Conservation (phyloP, 2,329 filamentous ascomycete species). For the Amylocarpus encephaloides region DNA sequence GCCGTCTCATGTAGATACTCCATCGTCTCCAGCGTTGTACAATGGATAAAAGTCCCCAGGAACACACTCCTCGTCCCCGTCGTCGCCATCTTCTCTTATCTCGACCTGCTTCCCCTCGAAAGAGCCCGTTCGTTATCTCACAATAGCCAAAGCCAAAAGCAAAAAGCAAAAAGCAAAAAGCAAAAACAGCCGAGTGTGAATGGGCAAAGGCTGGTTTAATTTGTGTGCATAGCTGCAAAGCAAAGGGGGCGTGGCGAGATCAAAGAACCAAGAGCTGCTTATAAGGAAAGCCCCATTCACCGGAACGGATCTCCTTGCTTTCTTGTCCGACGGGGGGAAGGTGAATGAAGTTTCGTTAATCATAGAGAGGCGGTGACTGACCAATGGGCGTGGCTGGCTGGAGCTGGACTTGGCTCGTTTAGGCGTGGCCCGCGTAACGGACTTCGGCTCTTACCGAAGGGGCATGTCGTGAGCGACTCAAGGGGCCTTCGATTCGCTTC, state of each 20-base stretch:
- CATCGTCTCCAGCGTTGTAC: slow-evolving; percentile 39
- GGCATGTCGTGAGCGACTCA: no score
- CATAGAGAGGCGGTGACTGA: not conserved
- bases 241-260: no score
- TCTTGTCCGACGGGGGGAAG: not conserved
- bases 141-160: not conserved
- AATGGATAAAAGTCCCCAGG: slow-evolving; percentile 57
- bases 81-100: not conserved
- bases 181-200: no score
- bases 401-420: not conserved
- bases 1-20: slow-evolving; percentile 41
- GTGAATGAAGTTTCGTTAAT: slow-evolving; percentile 1
- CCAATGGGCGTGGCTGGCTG: no score
- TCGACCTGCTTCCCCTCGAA: not conserved
- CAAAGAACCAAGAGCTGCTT: no score
- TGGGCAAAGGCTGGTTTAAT: no score
- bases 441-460: not conserved
- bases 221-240: no score
- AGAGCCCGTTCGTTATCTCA: not conserved
- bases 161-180: no score
- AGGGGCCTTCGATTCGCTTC: no score
- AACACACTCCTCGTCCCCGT: slow-evolving; percentile 39
- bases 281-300: no score
- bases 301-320: no score
- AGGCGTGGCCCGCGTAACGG: not conserved